Evolutionary conservation across 495 filamentous ascomycete genomes (phyloP).

Genomic region (Diplogelasinospora grovesii): DNA sequence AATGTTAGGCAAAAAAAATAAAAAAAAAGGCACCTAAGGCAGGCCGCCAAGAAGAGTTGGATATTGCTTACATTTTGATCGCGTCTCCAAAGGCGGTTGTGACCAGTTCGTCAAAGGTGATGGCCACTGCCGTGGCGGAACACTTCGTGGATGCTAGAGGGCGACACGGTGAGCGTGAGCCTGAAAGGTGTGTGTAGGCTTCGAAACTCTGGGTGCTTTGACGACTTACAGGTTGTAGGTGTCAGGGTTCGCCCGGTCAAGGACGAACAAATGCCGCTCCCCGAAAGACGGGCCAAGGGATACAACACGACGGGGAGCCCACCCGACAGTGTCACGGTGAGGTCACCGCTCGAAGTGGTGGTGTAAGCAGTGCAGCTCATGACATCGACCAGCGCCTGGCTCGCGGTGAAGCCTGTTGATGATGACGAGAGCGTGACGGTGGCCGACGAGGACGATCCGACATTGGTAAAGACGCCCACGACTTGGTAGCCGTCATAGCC

Average conservation of each 20-base stretch:
- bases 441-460: conserved; percentile 41
- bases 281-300: conserved; percentile 25
- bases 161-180: not conserved
- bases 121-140: conserved; percentile 40
- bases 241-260: conserved; percentile 5
- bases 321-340: conserved; percentile 39
- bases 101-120: conserved; percentile 53
- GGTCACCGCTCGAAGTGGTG: conserved; percentile 35
- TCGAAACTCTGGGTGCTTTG: no score
- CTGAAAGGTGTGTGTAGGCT: no score
- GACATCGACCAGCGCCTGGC: conserved; percentile 41
- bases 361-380: conserved; percentile 41
- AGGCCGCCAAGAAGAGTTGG: no score
- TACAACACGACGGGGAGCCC: conserved; percentile 49
- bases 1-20: no score
- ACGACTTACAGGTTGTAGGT: conserved; percentile 1
- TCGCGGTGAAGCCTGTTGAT: conserved; percentile 33
- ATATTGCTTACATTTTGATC: conserved; percentile 40
- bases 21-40: no score
- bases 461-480: conserved; percentile 56
- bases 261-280: conserved; percentile 34
- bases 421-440: conserved; percentile 40
- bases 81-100: conserved; percentile 51
- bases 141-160: no score
- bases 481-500: conserved; percentile 48